These are phyloP conservation scores for Vachellia pachyceras DNA, from an alignment of 306 rosid genomes.

Conservation along the genomic window DNA sequence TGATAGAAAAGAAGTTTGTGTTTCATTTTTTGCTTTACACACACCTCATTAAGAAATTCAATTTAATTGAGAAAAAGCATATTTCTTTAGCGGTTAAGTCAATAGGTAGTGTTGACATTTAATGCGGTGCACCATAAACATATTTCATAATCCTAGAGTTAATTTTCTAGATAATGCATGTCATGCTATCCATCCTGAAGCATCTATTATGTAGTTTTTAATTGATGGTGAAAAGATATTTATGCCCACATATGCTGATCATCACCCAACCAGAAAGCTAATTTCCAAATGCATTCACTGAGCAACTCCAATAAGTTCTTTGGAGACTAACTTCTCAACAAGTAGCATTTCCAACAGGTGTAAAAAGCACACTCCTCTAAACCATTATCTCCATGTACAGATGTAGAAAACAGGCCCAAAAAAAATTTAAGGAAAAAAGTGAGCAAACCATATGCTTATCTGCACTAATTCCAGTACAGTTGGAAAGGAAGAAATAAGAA, in stretches of 20 bases:
- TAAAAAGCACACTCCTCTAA: background rate
- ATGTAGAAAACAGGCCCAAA: background rate
- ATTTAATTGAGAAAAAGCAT: background rate
- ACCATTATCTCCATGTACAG: background rate
- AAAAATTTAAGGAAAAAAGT: background rate
- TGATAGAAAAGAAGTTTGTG: conserved; percentile 5
- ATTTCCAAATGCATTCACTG: background rate
- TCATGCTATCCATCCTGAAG: conserved; percentile 9
- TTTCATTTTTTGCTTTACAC: background rate
- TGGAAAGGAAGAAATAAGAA: conserved; percentile 88
- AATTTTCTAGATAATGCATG: background rate
- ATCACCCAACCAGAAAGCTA: background rate
- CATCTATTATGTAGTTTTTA: background rate
- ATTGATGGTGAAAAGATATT: background rate
- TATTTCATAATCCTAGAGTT: conserved; percentile 3
- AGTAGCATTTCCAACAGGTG: background rate
- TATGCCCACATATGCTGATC: background rate
- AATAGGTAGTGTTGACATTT: background rate
- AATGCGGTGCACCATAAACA: background rate
- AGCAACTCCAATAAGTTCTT: background rate
- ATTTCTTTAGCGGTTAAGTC: background rate
- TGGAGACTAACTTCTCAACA: background rate
- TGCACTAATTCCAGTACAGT: conserved; percentile 59
- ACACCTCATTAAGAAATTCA: background rate
- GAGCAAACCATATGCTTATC: conserved; percentile 63